Conservation (phyloP, 2,329 filamentous ascomycete species). For the Amphichorda felina region DNA sequence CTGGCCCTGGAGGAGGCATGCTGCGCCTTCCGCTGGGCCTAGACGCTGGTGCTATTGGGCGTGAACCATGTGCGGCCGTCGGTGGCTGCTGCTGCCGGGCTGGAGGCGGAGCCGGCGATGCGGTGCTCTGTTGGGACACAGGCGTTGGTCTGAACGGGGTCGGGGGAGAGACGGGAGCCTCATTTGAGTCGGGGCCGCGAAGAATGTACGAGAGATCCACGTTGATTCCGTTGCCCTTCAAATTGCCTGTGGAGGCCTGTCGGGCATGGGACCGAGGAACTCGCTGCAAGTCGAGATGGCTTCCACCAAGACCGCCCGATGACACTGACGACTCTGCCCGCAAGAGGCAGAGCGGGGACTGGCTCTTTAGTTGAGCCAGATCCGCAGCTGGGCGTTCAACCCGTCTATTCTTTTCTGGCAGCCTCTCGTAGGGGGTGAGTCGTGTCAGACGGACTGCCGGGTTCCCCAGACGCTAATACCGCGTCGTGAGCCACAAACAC, state of each 20-base stretch:
- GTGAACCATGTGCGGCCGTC: conserved; percentile 8
- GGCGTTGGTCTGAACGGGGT: not conserved
- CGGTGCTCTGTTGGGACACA: conserved; percentile 3
- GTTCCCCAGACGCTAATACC: not conserved
- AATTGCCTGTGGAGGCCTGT: not conserved
- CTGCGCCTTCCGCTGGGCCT: conserved; percentile 18
- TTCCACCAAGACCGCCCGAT: conserved; percentile 15
- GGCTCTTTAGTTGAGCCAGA: conserved; percentile 30
- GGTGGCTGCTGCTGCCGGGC: conserved; percentile 3
- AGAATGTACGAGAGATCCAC: conserved; percentile 93
- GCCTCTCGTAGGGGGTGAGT: too few species aligned
- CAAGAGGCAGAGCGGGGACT: conserved; percentile 26
- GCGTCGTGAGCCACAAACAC: not conserved
- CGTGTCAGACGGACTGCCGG: too few species aligned
- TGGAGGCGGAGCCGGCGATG: conserved; percentile 5
- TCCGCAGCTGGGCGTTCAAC: conserved; percentile 14
- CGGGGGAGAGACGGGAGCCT: conserved; percentile 42
- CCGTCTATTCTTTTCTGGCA: not conserved
- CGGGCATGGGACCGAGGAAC: conserved; percentile 9
- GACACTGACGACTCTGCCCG: conserved; percentile 21
- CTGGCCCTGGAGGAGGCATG: conserved; percentile 34
- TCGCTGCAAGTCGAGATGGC: conserved; percentile 14
- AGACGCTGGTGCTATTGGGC: conserved; percentile 18
- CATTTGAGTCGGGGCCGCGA: conserved; percentile 59
- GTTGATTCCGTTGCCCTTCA: conserved; percentile 37